Base-by-base conservation (phyloP, 75 land plant species). In the Cunninghamia lanceolata region DNA sequence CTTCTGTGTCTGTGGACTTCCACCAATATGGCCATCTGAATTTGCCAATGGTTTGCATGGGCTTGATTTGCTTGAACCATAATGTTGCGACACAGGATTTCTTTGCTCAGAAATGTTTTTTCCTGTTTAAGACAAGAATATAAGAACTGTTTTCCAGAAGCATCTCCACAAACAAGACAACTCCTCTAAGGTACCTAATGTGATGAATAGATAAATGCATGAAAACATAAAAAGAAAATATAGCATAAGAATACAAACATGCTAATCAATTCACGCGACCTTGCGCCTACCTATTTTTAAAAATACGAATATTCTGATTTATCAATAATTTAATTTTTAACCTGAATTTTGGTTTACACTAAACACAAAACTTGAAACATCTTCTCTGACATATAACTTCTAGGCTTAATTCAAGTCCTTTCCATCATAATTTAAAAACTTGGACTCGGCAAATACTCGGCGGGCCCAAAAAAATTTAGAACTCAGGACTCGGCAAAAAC, bases 1-100 rank as follows among this genome's bases (percentile, higher is more conserved):
- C 30, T 43, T 80, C 25, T 40, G 46, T 9, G 32, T 30, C 47
- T 80, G 82, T 80, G 82, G 50, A 80, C 82, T 80, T 80, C 50
- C 50, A 45, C 38, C 75, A 32, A 71, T 71, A 34, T 13, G 75
- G 2, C 35, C 75, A 71, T 34, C 75, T 71, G 36, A 71, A 71
- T 30, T 34, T 71, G 11, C 16, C 30, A n/a, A 42, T 25, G 47
- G 5, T 6, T 45, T 80, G 82, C 30, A 80, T 45, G 82, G 82
- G 82, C 82, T 80, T 45, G 82, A 80, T 80, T 80, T 42, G 14
- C 50, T 43, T 28, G 32, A 80, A 42, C 9, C 50, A 39, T 80
- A 80, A 9, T 43, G 30, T 40, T 77, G 80, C 2, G 45, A 77
- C 2, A n/a, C 34, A 42, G 50, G 50, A 39, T 47, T n/a, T 80